Evolutionary conservation across 1,139 yeast species (phyloP).

Genomic region (Lodderomyces pseudojiufengensis): DNA sequence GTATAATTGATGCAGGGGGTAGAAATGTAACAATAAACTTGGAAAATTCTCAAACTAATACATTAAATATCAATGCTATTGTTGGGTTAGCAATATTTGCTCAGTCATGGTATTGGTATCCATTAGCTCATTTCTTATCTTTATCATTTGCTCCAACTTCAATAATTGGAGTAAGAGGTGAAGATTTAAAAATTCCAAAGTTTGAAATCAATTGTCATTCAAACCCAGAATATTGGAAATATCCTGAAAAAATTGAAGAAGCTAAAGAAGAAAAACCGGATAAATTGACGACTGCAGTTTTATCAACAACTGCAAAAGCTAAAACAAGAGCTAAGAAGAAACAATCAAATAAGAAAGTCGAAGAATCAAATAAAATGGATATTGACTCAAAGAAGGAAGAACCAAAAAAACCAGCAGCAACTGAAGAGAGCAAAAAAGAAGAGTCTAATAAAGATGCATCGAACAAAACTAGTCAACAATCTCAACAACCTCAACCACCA

Average conservation of each 20-base stretch:
- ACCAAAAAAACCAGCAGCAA: slow-evolving; percentile 12
- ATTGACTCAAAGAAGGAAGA: slow-evolving; percentile 22
- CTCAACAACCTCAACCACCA: slow-evolving; percentile 20
- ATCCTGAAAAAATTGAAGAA: slow-evolving; percentile 86
- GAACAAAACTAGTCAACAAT: slow-evolving; percentile 10
- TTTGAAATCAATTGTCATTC: slow-evolving; percentile 79
- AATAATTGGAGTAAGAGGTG: slow-evolving; percentile 69
- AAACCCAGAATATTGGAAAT: slow-evolving; percentile 74
- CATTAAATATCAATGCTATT: slow-evolving; percentile 84
- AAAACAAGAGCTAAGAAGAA: slow-evolving; percentile 85
- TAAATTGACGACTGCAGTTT: slow-evolving; percentile 87
- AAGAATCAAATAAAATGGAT: slow-evolving; percentile 29
- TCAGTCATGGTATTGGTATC: slow-evolving; percentile 99
- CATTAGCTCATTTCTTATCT: slow-evolving; percentile 88
- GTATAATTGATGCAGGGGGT: slow-evolving; percentile 98
- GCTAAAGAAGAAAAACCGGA: slow-evolving; percentile 81
- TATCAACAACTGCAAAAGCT: slow-evolving; percentile 90
- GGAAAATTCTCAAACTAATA: slow-evolving; percentile 88
- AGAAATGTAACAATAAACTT: slow-evolving; percentile 92
- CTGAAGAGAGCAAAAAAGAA: slow-evolving; percentile 14
- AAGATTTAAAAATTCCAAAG: slow-evolving; percentile 83
- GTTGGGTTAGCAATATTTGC: slow-evolving; percentile 88
- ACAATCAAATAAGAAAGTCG: slow-evolving; percentile 52
- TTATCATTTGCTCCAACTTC: slow-evolving; percentile 93
- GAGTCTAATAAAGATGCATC: slow-evolving; percentile 19